Evolutionary conservation across 2,329 filamentous ascomycete species (phyloP), one percentile per base, ranked within the genome.

Genomic region (Pseudogymnoascus sp.): DNA sequence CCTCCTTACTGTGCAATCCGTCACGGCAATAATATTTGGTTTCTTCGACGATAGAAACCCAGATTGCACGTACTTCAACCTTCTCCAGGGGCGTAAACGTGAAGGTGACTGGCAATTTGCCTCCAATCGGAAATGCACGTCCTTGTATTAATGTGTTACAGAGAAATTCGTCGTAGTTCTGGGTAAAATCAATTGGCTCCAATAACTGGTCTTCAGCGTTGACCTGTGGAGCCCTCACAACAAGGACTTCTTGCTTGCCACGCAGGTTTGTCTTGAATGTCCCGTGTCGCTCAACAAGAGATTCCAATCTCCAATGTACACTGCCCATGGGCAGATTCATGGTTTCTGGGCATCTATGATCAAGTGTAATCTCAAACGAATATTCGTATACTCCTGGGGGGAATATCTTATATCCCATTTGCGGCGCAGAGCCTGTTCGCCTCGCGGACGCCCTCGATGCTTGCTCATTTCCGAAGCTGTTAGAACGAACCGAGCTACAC

Each of bases 281-380:
- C 10, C 88, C 87, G 21, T 87, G 82, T 65, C 88, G 82, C 72
- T 90, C 87, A 5, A 90, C 80, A 16, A 82, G 79, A 6, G 85
- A 86, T 71, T 90, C 87, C 12, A 91, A 73, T 69, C 88, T 84
- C 73, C 90, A 91, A 65, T 82, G 85, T 23, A 90, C 87, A 16
- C 79, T 84, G 14, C 87, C 88, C n/a, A 88, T 77, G 42, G 89
- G 86, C 21, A 88, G 84, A 65, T 86, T 84, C 65, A 90, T 89
- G 0, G 86, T 88, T 71, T 91, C 88, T 0, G 87, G 84, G 23
- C 90, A 79, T 62, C 87, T 86, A 63, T 87, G 90, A 71, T 96
- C 92, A 60, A 96, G 83, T 14, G 85, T 90, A 23, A 93, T 82
- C 70, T 97, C 93, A 44, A 94, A 96, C 66, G 88, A 87, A 47